Evolutionary conservation across 225 moss, liverwort and hornwort genomes (phyloP).

Genomic region (Physcomitrium patens): DNA sequence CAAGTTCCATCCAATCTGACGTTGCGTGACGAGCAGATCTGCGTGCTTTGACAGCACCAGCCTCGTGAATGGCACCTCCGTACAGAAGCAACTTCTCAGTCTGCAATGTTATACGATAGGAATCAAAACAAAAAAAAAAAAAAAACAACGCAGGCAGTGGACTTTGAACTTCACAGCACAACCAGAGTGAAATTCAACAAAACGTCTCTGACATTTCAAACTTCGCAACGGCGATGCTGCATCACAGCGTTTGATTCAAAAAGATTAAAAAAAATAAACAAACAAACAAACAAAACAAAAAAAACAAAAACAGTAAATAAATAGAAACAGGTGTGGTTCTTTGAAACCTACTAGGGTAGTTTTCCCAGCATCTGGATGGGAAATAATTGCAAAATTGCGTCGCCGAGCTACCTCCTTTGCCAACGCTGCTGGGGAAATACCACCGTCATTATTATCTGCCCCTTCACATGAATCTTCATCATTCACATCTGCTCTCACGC

Average conservation of each 20-base stretch:
- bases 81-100: conserved; percentile 94
- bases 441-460: conserved; percentile 33
- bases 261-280: too few relatives aligned
- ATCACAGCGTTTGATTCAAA: too few relatives aligned
- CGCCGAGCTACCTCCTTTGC: conserved; percentile 69
- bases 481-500: conserved; percentile 5
- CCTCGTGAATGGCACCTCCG: conserved; percentile 98
- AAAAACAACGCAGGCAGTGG: background rate
- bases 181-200: background rate
- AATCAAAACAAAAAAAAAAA: background rate
- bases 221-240: background rate
- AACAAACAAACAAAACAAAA: too few relatives aligned
- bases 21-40: conserved; percentile 90
- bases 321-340: background rate
- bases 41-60: conserved; percentile 92
- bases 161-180: background rate
- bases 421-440: conserved; percentile 66
- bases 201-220: background rate
- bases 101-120: conserved; percentile 39
- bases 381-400: conserved; percentile 95
- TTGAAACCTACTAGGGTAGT: conserved; percentile 72
- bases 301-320: background rate
- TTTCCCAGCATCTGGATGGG: conserved; percentile 96
- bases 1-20: conserved; percentile 99
- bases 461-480: conserved; percentile 44